These are phyloP conservation scores for Osmanthus fragrans DNA, from an alignment of 257 asterid genomes.

Conservation along the genomic window DNA sequence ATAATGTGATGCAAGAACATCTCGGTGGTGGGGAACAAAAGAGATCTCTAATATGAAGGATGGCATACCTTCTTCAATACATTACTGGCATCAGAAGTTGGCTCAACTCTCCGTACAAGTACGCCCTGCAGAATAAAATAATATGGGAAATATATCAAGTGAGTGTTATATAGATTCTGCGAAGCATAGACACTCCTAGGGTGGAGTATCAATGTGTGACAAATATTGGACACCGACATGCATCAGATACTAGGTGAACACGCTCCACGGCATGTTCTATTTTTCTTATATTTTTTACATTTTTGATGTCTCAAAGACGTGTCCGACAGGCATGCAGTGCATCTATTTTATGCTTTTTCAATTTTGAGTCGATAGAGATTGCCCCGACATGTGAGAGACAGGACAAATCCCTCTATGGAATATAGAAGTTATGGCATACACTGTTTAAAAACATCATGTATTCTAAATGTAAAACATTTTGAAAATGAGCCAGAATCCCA, in stretches of 20 bases:
- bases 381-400: neutral
- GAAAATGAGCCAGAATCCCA: neutral
- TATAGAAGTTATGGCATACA: neutral
- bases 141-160: neutral
- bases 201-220: neutral
- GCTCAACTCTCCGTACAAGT: slow-evolving; percentile 77
- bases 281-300: neutral
- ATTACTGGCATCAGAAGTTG: slow-evolving; percentile 69
- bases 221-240: neutral
- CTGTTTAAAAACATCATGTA: neutral
- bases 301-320: neutral
- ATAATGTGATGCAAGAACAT: slow-evolving; percentile 1
- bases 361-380: neutral
- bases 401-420: neutral
- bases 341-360: neutral
- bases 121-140: slow-evolving; percentile 60
- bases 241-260: neutral
- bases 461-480: neutral
- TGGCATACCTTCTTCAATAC: slow-evolving; percentile 69
- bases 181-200: neutral
- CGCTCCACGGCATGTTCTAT: neutral
- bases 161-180: neutral
- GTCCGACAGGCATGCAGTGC: neutral
- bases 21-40: neutral
- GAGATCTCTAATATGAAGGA: slow-evolving; percentile 10